Conservation (phyloP, 2,329 filamentous ascomycete species). For the Exserohilum rostratum region DNA sequence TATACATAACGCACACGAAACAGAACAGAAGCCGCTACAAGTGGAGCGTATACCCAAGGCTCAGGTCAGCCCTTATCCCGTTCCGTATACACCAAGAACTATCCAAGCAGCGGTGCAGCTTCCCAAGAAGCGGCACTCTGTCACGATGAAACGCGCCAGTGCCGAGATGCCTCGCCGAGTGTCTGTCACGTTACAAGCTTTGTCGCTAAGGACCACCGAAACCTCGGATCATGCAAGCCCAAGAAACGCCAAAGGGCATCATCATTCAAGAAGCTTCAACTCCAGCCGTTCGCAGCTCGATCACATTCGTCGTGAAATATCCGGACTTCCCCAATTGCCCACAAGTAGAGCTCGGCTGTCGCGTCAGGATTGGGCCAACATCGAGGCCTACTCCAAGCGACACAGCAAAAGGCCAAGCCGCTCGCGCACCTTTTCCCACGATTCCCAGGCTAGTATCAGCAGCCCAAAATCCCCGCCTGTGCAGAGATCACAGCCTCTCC, state of each 20-base stretch:
- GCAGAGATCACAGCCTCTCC: constrained; percentile 35
- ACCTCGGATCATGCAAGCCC: constrained; percentile 8
- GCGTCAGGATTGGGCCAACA: constrained; percentile 44
- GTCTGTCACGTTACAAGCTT: constrained; percentile 29
- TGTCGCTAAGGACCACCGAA: constrained; percentile 25
- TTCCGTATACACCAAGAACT: constrained; percentile 21
- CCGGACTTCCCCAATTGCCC: constrained; percentile 38
- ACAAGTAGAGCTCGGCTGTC: constrained; percentile 39
- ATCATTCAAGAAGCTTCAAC: constrained; percentile 14
- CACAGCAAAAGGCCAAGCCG: constrained; percentile 31
- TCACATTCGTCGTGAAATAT: constrained; percentile 40
- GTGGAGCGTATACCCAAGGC: constrained; percentile 17
- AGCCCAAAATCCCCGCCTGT: constrained; percentile 28
- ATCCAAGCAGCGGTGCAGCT: constrained; percentile 16
- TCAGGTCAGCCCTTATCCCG: constrained; percentile 24
- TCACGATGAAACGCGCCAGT: constrained; percentile 28
- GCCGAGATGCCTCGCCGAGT: constrained; percentile 34
- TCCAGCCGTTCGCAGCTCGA: constrained; percentile 30
- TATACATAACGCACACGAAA: constrained; percentile 6
- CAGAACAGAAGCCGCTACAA: constrained; percentile 9
- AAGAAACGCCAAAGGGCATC: constrained; percentile 11
- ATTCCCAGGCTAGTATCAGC: constrained; percentile 14
- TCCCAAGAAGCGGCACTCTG: constrained; percentile 20
- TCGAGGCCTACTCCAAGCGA: constrained; percentile 40
- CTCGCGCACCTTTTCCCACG: constrained; percentile 24